Evolutionary conservation across 2,329 filamentous ascomycete genomes (phyloP), one percentile per base, ranked within the genome.

Genomic region (Pyrenochaeta sp.): DNA sequence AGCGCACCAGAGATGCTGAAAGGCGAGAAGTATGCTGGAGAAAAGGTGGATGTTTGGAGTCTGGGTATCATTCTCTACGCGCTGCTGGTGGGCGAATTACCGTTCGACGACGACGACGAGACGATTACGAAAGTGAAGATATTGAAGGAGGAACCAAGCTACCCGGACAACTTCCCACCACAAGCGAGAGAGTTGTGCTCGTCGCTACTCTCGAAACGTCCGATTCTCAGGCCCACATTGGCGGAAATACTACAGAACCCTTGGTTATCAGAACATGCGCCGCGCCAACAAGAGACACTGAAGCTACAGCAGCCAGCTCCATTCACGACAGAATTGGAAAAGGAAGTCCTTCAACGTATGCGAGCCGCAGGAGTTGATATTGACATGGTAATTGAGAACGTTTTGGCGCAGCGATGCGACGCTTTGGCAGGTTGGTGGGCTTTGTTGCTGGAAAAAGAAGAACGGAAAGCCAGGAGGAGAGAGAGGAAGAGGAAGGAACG

Each of bases 1-100:
- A 96, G 91, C 41, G 94, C 94, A 2, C 94, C 94, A 2, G 94
- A 99, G 72, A 99, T 99, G 94, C 80, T 99, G 27, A 96, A 94
- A 71, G 94, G 92, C 26, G 94, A 99, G 71, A 97, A 96, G 72
- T 99, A 99, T 68, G 94, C 92, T 0, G 93, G 91, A 18, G 91
- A 96, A 75, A 97, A 96, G 75, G 93, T 99, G 35, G 94, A 99
- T 65, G 91, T 99, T 4, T 99, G 90, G 90, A 94, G 90, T 63
- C 69, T 95, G 55, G 89, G 90, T 9, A 87, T 95, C 41, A 94
- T 95, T 48, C 77, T 94, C 1, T 94, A 92, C 64, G 89, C 90
- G 35, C 75, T 95, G 44, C 76, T 95, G 18, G 90, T 87, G 51
- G 90, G 90, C 41, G 90, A 94, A 72, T 78, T 99, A 27, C 94